Percentiles rank a stretch among this genome's conserved stretches.
Evolutionary conservation across 2,329 filamentous ascomycete genomes (phyloP).

Genomic region (Colletotrichum spinosum): DNA sequence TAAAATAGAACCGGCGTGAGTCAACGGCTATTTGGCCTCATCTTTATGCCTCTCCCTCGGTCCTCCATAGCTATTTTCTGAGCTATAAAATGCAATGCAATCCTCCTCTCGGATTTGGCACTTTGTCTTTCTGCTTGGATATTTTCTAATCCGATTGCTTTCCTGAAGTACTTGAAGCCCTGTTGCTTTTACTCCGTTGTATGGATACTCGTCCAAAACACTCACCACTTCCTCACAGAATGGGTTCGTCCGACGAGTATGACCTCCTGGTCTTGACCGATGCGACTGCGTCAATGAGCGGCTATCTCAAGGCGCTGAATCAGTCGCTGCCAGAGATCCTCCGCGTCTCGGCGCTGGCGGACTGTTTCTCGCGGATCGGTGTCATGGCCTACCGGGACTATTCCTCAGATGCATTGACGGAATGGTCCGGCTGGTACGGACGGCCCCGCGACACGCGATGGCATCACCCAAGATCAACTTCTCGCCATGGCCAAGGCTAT

Average conservation of each 20-base stretch:
- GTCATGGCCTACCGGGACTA: constrained; percentile 65
- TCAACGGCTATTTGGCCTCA: too few species aligned
- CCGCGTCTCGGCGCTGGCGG: constrained; percentile 59
- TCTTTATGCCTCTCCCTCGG: too few species aligned
- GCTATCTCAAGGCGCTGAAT: constrained; percentile 56
- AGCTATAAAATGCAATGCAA: too few species aligned
- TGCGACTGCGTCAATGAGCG: constrained; percentile 58
- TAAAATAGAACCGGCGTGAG: too few species aligned
- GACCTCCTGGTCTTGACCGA: constrained; percentile 61
- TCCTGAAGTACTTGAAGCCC: too few species aligned
- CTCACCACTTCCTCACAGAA: not conserved
- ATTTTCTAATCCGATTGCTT: too few species aligned
- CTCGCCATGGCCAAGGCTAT: constrained; percentile 51
- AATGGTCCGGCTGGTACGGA: constrained; percentile 63
- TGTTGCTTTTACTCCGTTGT: too few species aligned
- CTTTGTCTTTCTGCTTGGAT: too few species aligned
- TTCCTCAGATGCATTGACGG: constrained; percentile 42
- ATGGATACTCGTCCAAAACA: not conserved
- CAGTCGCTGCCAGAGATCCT: constrained; percentile 62
- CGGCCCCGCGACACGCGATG: constrained; percentile 22
- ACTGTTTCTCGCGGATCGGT: constrained; percentile 61
- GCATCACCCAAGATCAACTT: constrained; percentile 47
- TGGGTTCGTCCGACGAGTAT: constrained; percentile 41
- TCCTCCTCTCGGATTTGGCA: too few species aligned
- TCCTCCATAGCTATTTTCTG: too few species aligned